Conservation (phyloP, 1,284 basidiomycete genomes). For the Marasmius sp. region DNA sequence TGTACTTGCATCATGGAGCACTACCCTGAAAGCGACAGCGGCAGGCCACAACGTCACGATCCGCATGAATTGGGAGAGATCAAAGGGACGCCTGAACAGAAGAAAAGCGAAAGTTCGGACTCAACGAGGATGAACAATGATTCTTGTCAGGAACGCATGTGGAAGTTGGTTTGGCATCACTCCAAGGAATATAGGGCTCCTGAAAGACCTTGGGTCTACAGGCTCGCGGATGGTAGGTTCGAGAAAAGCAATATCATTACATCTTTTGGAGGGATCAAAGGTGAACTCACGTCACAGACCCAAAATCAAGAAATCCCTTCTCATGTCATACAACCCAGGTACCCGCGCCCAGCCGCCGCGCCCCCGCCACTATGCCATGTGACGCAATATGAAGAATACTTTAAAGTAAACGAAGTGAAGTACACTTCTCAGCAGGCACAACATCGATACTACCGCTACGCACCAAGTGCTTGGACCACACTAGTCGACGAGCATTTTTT, state of each 20-base stretch:
- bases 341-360: background rate
- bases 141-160: too few relatives aligned
- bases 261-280: constrained; percentile 40
- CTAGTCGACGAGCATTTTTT: constrained; percentile 72
- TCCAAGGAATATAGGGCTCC: background rate
- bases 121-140: background rate
- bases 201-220: background rate
- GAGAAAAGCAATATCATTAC: constrained; percentile 41
- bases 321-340: constrained; percentile 22
- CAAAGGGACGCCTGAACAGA: too few relatives aligned
- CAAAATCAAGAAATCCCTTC: constrained; percentile 17
- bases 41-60: too few relatives aligned
- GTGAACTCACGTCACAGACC: constrained; percentile 47
- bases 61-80: too few relatives aligned
- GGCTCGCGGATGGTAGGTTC: constrained; percentile 19
- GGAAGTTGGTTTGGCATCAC: background rate
- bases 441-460: constrained; percentile 11
- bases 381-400: background rate
- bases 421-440: constrained; percentile 8
- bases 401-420: background rate
- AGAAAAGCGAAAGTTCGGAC: background rate
- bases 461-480: constrained; percentile 5
- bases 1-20: too few relatives aligned
- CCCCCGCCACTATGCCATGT: background rate
- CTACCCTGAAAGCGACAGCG: too few relatives aligned